Conservation (phyloP, 2,329 filamentous ascomycete species). For the Ascochyta viciae-villosae region DNA sequence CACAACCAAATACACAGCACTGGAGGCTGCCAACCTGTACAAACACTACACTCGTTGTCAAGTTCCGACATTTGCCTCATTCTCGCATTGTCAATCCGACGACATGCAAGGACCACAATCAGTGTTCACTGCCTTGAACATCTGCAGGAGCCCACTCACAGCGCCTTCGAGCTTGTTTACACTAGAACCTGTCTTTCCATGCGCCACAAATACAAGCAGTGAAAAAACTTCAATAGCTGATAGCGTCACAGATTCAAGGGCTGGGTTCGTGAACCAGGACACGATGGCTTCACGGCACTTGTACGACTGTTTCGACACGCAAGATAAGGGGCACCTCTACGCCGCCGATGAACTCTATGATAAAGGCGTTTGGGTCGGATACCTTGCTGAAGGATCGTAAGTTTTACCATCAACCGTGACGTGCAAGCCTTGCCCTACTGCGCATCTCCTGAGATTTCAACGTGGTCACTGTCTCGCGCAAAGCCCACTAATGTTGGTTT, state of each 20-base stretch:
- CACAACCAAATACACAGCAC: neutral
- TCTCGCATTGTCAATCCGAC: neutral
- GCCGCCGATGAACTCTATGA: slow-evolving; percentile 21
- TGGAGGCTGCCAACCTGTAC: neutral
- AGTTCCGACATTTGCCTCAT: neutral
- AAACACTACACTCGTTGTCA: neutral
- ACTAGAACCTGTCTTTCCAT: neutral
- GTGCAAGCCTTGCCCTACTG: too few species aligned
- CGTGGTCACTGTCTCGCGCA: neutral
- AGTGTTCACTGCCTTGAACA: neutral
- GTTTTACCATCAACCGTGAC: neutral
- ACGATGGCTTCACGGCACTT: neutral
- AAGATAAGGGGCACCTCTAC: slow-evolving; percentile 21
- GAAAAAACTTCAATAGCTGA: neutral
- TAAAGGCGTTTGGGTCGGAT: slow-evolving; percentile 33
- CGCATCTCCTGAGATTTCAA: neutral
- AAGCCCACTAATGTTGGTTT: neutral
- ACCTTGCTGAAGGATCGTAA: slow-evolving; percentile 20
- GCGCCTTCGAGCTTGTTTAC: neutral
- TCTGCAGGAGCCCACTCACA: neutral
- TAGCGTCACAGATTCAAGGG: neutral
- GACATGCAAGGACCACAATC: neutral
- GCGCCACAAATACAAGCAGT: neutral
- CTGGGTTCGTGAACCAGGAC: neutral
- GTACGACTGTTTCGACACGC: slow-evolving; percentile 21